Base-by-base conservation (phyloP, 1,139 yeast genomes). In the Neolecta irregularis region DNA sequence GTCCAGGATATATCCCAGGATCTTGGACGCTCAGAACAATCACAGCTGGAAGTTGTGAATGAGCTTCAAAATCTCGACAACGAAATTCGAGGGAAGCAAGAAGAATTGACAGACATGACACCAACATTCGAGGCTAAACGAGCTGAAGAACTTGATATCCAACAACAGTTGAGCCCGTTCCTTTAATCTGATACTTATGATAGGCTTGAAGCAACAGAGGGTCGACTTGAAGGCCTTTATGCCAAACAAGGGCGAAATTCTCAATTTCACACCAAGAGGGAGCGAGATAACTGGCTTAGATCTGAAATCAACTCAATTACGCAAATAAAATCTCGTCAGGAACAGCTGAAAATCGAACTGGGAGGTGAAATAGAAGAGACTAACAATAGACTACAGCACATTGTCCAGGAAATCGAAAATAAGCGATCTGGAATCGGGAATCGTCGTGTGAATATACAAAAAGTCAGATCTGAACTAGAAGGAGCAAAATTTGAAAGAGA, bases 221-320 rank as follows among this genome's bases (percentile, higher is more conserved):
- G 72, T 2, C 63, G 60, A 24, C 83, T 77, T 52, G 62, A 79
- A 44, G 65, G 72, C 6, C 55, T 85, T 6, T 69, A 77, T 38
- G 63, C 81, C 8, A 85, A 83, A 49, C 80, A 75, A 47, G 81
- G 77, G 31, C 67, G 88, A 38, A 69, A 69, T 44, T 65, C 72
- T 29, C 67, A 69, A 45, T 83, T 80, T 47, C 46, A 55, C 1
- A 56, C 66, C 7, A 64, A 66, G 42, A 50, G 56, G 3, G 75
- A 78, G 42, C 66, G 95, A 45, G 77, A 83, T 50, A 35, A 44
- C 1, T 79, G 92, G 91, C 60, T 85, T n/a, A 48, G 57, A 4
- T 38, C 48, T 0, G 71, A 75, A 44, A 62, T 78, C 12, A 45
- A 50, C 1, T 52, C 52, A 4, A 46, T 72, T 16, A 48, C 56